These are phyloP conservation scores for Castanospermum australe DNA, from an alignment of 306 rosid genomes.

Conservation along the genomic window DNA sequence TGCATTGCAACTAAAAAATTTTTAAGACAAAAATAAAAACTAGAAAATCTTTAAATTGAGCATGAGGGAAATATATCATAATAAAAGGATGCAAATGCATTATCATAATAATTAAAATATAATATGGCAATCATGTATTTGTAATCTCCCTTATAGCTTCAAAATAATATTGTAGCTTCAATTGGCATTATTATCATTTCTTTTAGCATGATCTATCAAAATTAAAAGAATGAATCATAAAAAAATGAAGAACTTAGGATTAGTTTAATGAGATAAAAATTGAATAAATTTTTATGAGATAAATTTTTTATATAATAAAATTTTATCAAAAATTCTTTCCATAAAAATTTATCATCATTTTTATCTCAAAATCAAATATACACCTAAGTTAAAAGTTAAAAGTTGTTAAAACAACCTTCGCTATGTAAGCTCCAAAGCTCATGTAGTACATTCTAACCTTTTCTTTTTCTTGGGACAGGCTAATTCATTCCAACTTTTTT, in stretches of 20 bases:
- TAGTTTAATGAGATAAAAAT: too few relatives aligned
- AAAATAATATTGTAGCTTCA: not conserved
- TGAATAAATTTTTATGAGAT: too few relatives aligned
- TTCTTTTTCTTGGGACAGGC: too few relatives aligned
- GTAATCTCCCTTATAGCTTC: not conserved
- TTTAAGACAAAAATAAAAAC: too few relatives aligned
- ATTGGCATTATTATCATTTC: not conserved
- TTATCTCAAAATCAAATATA: too few relatives aligned
- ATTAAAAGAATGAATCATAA: not conserved
- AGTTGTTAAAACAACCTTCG: constrained; percentile 5
- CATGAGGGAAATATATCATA: too few relatives aligned
- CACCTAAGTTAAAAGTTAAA: not conserved
- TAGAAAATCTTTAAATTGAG: too few relatives aligned
- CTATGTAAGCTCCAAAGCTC: not conserved
- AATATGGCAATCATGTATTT: not conserved
- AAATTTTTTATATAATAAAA: too few relatives aligned
- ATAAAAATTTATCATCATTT: too few relatives aligned
- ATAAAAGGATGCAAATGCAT: not conserved
- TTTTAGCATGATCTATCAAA: not conserved
- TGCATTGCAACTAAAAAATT: too few relatives aligned
- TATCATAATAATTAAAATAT: not conserved
- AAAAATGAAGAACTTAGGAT: not conserved
- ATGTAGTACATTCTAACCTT: not conserved
- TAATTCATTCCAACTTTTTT: not conserved
- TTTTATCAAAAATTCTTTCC: too few relatives aligned